Conservation (phyloP, 345 rosid genomes). For the Salix purpurea region DNA sequence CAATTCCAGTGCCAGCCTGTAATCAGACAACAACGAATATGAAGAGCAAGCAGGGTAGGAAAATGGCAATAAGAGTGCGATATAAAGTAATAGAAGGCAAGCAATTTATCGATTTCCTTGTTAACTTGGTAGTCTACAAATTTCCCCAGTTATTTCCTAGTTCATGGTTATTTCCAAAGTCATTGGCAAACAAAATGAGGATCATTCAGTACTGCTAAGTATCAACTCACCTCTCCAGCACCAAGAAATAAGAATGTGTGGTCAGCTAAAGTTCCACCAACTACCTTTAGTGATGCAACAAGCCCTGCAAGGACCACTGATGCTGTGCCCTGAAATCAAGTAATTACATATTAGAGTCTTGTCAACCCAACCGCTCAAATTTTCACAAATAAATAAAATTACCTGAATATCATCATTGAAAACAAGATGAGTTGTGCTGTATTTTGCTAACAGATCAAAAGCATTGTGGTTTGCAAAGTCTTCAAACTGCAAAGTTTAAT, state of each 20-base stretch:
- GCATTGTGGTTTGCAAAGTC: slow-evolving; percentile 99
- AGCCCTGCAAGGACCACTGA: slow-evolving; percentile 98
- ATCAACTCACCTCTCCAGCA: slow-evolving; percentile 77
- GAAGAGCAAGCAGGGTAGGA: neutral
- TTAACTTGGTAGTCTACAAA: neutral
- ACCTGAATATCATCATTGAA: slow-evolving; percentile 99
- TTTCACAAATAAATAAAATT: slow-evolving; percentile 2
- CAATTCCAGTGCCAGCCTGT: slow-evolving; percentile 99
- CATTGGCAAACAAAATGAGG: neutral
- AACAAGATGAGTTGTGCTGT: slow-evolving; percentile 91
- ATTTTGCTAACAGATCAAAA: slow-evolving; percentile 78
- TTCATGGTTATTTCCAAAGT: neutral
- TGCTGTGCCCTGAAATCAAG: slow-evolving; percentile 76
- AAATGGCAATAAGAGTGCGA: neutral
- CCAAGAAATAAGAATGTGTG: slow-evolving; percentile 91
- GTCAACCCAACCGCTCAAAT: neutral
- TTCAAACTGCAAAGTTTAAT: slow-evolving; percentile 61
- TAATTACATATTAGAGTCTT: slow-evolving; percentile 9
- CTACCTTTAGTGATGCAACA: slow-evolving; percentile 66
- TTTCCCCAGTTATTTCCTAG: neutral
- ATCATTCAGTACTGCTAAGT: neutral
- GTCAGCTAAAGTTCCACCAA: slow-evolving; percentile 70
- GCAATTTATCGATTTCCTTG: neutral
- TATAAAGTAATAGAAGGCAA: neutral
- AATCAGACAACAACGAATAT: slow-evolving; percentile 6